Evolutionary conservation across 345 rosid genomes (phyloP).

Genomic region (Reutealis trisperma): DNA sequence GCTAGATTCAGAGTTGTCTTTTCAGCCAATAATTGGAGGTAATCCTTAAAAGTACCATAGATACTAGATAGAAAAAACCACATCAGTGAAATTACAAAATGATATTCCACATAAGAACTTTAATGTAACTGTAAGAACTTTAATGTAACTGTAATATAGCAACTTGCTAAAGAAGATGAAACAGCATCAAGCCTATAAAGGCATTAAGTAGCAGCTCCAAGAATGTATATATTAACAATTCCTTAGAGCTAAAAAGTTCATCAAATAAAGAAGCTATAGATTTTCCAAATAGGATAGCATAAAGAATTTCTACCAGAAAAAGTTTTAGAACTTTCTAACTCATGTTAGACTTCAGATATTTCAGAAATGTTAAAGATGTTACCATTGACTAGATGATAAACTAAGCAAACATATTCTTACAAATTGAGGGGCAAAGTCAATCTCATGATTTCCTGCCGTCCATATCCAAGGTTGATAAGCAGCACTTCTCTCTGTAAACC

Average conservation of each 20-base stretch:
- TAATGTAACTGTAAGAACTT: background rate
- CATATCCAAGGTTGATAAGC: conserved; percentile 99
- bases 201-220: background rate
- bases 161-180: background rate
- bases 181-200: background rate
- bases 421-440: conserved; percentile 71
- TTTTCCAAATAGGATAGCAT: background rate
- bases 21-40: background rate
- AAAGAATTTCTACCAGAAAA: background rate
- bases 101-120: background rate
- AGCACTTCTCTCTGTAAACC: conserved; percentile 77
- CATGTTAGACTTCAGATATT: background rate
- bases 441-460: conserved; percentile 87
- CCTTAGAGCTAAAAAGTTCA: background rate
- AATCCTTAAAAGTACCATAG: background rate
- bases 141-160: background rate
- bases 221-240: background rate
- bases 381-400: background rate
- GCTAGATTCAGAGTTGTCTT: background rate
- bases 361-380: background rate
- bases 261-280: background rate
- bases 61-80: background rate
- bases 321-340: background rate
- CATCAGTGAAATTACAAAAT: background rate
- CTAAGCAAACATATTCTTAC: conserved; percentile 32